Percentiles rank a stretch among this genome's conserved stretches.
These are phyloP conservation scores for Populus hybrid DNA, from an alignment of 441 rosid species.

Conservation along the genomic window DNA sequence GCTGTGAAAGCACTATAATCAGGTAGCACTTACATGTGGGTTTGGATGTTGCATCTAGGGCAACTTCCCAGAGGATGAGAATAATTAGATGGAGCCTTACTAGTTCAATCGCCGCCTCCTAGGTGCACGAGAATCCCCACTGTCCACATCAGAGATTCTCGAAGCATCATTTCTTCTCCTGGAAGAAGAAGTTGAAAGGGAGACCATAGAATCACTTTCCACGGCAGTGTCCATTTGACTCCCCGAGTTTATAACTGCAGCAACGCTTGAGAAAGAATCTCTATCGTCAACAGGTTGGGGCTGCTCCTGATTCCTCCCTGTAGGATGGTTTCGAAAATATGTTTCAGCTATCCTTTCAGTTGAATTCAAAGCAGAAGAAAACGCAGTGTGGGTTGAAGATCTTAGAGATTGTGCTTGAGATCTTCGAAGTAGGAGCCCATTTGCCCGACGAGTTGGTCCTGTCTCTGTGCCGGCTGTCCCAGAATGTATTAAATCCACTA, in stretches of 20 bases:
- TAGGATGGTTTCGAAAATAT: constrained; percentile 41
- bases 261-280: constrained; percentile 83
- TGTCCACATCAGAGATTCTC: constrained; percentile 73
- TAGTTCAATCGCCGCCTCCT: constrained; percentile 73
- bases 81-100: constrained; percentile 18
- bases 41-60: constrained; percentile 15
- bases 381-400: constrained; percentile 38
- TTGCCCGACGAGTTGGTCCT: not conserved
- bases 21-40: constrained; percentile 14
- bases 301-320: constrained; percentile 70
- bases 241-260: constrained; percentile 80
- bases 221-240: constrained; percentile 78
- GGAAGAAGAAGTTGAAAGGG: constrained; percentile 85
- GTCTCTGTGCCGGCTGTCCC: not conserved
- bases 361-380: constrained; percentile 45
- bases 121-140: constrained; percentile 83
- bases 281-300: constrained; percentile 82
- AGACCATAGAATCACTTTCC: constrained; percentile 78
- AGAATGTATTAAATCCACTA: not conserved
- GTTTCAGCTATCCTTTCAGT: constrained; percentile 61
- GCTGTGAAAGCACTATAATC: constrained; percentile 22
- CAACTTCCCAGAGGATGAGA: constrained; percentile 14
- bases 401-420: constrained; percentile 54
- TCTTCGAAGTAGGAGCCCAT: constrained; percentile 48
- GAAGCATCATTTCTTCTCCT: constrained; percentile 70